Percentiles rank a stretch among this genome's conserved stretches.
Evolutionary conservation across 2,329 filamentous ascomycete species (phyloP).

Genomic region (Colletotrichum australisinense): DNA sequence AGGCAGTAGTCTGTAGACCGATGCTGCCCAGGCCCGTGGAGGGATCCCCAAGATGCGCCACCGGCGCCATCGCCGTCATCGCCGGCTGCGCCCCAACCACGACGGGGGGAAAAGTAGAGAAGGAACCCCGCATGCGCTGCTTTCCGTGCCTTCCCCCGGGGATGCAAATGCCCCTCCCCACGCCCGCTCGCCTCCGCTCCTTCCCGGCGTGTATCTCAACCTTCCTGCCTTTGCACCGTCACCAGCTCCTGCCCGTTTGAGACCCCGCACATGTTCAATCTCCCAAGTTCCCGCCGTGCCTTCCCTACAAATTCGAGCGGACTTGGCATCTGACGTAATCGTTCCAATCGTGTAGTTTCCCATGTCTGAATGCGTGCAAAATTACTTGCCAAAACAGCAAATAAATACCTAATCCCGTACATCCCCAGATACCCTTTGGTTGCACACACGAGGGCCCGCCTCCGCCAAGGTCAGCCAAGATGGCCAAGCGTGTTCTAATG

Average conservation of each 20-base stretch:
- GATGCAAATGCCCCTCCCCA: not conserved
- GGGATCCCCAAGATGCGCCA: not conserved
- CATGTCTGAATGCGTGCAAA: not conserved
- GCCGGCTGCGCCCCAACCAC: not conserved
- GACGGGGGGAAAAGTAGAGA: not conserved
- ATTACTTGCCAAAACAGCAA: too few species aligned
- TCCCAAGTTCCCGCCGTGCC: not conserved
- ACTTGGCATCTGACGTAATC: not conserved
- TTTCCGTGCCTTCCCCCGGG: not conserved
- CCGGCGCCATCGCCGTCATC: not conserved
- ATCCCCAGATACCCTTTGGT: too few species aligned
- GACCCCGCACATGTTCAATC: not conserved
- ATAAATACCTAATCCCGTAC: too few species aligned
- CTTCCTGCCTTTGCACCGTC: not conserved
- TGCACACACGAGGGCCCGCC: too few species aligned
- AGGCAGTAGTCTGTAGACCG: too few species aligned
- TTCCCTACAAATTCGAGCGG: not conserved
- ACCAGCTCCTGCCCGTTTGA: rapidly evolving
- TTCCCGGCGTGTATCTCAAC: not conserved
- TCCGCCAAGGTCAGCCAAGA: conserved; percentile 18
- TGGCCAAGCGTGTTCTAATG: conserved; percentile 17
- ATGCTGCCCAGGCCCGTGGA: not conserved
- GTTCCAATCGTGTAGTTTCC: not conserved
- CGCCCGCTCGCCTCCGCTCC: not conserved
- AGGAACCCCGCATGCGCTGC: too few species aligned